Evolutionary conservation across 176 grass and related monocot genomes (phyloP).

Genomic region (Alloteropsis semialata): DNA sequence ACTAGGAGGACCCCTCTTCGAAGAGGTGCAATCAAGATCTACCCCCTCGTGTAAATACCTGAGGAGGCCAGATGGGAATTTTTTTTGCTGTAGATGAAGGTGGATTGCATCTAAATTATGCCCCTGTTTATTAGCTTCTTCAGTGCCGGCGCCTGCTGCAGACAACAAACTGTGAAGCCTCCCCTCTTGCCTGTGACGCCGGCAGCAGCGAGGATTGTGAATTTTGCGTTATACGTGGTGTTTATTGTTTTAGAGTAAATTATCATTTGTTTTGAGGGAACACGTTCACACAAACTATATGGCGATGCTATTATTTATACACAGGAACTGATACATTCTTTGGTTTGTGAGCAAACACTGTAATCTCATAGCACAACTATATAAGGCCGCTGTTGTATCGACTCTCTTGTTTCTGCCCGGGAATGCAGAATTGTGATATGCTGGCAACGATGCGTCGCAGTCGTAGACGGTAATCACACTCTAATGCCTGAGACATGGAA

Average conservation of each 20-base stretch:
- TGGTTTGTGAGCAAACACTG: constrained; percentile 21
- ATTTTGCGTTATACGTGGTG: constrained; percentile 32
- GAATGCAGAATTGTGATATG: not conserved
- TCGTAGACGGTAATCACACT: not conserved
- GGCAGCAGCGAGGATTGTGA: constrained; percentile 36
- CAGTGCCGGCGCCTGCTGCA: not conserved
- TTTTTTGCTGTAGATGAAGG: constrained; percentile 53
- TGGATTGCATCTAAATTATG: constrained; percentile 35
- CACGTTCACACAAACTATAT: constrained; percentile 23
- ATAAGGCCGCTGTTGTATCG: not conserved
- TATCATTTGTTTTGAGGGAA: constrained; percentile 33
- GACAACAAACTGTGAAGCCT: not conserved
- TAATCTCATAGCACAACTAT: constrained; percentile 2
- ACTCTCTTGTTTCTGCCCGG: not conserved
- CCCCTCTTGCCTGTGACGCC: not conserved
- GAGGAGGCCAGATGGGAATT: constrained; percentile 50
- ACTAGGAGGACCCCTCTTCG: not conserved
- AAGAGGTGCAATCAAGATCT: constrained; percentile 34
- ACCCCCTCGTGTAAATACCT: constrained; percentile 57
- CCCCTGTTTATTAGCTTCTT: constrained; percentile 30
- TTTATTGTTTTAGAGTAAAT: constrained; percentile 50
- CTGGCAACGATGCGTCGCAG: not conserved
- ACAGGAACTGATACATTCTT: constrained; percentile 32
- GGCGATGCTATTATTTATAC: constrained; percentile 32
- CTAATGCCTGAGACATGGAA: not conserved